A percentile compares a stretch with the other conserved stretches of the same genome.
Conservation (phyloP, 2,329 filamentous ascomycete species). For the Sclerotinia nivalis region DNA sequence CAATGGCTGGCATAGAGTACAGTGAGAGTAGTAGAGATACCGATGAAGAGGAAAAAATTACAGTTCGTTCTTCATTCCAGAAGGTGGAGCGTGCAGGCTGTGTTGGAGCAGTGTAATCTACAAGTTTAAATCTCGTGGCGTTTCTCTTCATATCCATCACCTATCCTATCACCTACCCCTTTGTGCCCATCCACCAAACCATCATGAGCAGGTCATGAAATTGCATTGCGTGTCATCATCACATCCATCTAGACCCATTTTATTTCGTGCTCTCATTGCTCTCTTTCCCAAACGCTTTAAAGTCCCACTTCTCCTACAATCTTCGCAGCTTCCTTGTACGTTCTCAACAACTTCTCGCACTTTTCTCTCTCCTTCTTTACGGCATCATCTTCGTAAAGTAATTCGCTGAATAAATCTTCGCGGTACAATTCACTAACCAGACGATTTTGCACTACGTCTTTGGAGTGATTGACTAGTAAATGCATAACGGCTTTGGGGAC, state of each 20-base stretch:
- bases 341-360: constrained; percentile 92
- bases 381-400: constrained; percentile 94
- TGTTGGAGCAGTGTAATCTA: constrained; percentile 16
- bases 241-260: neutral
- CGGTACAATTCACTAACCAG: constrained; percentile 95
- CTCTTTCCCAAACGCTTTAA: constrained; percentile 26
- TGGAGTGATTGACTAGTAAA: constrained; percentile 95
- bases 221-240: constrained; percentile 15
- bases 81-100: neutral
- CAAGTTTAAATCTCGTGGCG: neutral
- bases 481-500: constrained; percentile 99
- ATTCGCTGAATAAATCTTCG: constrained; percentile 84
- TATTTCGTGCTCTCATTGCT: neutral
- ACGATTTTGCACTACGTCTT: constrained; percentile 95
- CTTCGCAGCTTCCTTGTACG: constrained; percentile 96
- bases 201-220: constrained; percentile 13
- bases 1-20: neutral
- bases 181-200: constrained; percentile 7
- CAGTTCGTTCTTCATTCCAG: neutral
- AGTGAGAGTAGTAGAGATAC: neutral
- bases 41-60: neutral
- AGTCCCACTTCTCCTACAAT: constrained; percentile 96
- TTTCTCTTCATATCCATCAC: constrained; percentile 15
- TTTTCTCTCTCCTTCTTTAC: constrained; percentile 98
- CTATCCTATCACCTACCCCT: constrained; percentile 1